phyloP scores from a whole-genome alignment of 1,284 basidiomycete genomes.

The Xerocomus nothofagi region DNA sequence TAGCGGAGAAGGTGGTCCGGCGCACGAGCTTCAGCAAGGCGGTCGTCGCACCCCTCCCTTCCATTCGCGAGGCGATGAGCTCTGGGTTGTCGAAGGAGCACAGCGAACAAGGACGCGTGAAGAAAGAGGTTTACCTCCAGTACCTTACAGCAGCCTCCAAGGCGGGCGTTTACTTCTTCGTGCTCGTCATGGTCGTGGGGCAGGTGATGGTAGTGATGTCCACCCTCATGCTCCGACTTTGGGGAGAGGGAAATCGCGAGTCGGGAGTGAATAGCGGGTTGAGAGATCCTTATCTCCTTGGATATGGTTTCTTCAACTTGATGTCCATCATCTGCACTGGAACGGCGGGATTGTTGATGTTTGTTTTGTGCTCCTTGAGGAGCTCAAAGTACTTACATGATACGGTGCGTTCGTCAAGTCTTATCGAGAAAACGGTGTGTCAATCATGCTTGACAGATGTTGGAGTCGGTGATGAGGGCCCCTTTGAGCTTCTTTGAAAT shows the following conservation, averaged over 20 bases:
- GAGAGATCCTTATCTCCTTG: slow-evolving; percentile 50
- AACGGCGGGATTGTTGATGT: slow-evolving; percentile 62
- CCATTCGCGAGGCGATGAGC: slow-evolving; percentile 38
- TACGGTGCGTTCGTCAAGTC: slow-evolving; percentile 43
- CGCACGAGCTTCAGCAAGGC: slow-evolving; percentile 52
- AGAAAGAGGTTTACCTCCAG: slow-evolving; percentile 70
- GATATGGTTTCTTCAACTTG: slow-evolving; percentile 64
- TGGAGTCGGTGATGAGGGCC: slow-evolving; percentile 75
- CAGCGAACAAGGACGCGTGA: slow-evolving; percentile 82
- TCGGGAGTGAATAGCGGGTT: slow-evolving; percentile 60
- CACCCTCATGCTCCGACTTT: slow-evolving; percentile 73
- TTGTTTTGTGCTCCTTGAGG: slow-evolving; percentile 77
- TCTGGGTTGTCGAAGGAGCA: slow-evolving; percentile 71
- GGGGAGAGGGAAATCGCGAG: slow-evolving; percentile 77
- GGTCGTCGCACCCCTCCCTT: slow-evolving; percentile 36
- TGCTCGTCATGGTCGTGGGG: slow-evolving; percentile 55
- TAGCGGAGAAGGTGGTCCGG: slow-evolving; percentile 23
- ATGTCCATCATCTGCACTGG: slow-evolving; percentile 54
- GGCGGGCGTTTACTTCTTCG: slow-evolving; percentile 66
- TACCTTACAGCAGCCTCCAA: slow-evolving; percentile 83
- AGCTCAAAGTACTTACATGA: slow-evolving; percentile 81
- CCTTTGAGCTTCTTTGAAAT: slow-evolving; percentile 88
- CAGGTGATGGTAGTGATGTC: slow-evolving; percentile 58
- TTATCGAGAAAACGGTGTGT: not conserved
- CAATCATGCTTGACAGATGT: slow-evolving; percentile 51